Evolutionary conservation across 805 yeast species (phyloP).

Genomic region (Ogataea paradorogensis): DNA sequence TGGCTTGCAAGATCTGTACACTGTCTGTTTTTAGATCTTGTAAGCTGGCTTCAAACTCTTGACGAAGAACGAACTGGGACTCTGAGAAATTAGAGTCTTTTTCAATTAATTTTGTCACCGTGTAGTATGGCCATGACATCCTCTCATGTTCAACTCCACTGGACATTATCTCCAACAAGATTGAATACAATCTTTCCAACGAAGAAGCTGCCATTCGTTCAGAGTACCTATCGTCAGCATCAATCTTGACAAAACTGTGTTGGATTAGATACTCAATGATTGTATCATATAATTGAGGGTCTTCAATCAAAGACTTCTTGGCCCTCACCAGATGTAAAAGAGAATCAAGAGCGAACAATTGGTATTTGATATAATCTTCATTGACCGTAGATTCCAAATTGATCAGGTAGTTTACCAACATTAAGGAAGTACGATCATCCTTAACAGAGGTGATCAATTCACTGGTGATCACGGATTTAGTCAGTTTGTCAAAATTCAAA

Average conservation of each 20-base stretch:
- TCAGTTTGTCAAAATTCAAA: constrained; percentile 70
- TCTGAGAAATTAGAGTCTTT: constrained; percentile 12
- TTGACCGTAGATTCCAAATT: constrained; percentile 16
- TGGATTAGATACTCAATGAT: constrained; percentile 26
- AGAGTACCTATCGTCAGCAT: constrained; percentile 18
- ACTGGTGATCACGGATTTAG: constrained; percentile 68
- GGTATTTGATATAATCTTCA: constrained; percentile 23
- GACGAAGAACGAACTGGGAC: constrained; percentile 20
- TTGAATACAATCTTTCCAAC: constrained; percentile 64
- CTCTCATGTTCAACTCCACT: constrained; percentile 29
- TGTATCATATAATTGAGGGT: constrained; percentile 9
- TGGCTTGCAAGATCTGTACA: constrained; percentile 44
- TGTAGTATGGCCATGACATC: constrained; percentile 59
- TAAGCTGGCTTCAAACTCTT: constrained; percentile 59
- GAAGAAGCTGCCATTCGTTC: constrained; percentile 41
- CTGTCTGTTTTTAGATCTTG: constrained; percentile 46
- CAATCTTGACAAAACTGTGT: constrained; percentile 22
- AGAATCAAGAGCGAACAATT: constrained; percentile 26
- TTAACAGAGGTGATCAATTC: constrained; percentile 32
- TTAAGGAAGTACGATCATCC: constrained; percentile 9
- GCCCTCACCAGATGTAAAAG: constrained; percentile 31
- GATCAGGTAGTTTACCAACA: constrained; percentile 14
- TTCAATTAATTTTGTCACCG: constrained; percentile 34
- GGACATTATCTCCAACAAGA: constrained; percentile 43
- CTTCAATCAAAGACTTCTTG: constrained; percentile 17